Evolutionary conservation across 768 basidiomycete species (phyloP).

Genomic region (Pluteus cervinus): DNA sequence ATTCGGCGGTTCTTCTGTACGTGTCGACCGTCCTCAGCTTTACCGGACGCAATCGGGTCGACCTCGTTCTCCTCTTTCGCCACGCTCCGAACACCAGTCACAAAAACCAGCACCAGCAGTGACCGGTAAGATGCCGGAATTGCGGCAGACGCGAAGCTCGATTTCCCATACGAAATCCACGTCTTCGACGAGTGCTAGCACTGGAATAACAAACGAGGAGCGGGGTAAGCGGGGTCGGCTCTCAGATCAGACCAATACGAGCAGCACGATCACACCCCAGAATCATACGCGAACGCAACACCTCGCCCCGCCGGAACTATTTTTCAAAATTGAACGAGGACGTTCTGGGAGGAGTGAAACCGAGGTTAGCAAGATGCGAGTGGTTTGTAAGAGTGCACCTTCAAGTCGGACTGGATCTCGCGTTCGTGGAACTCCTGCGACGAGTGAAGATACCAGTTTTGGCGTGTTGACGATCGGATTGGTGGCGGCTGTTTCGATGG

Average conservation of each 20-base stretch:
- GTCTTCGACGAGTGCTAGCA: too few relatives aligned
- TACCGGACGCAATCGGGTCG: constrained; percentile 25
- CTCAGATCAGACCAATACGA: constrained; percentile 30
- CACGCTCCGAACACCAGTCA: constrained; percentile 5
- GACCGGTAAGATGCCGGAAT: constrained; percentile 14
- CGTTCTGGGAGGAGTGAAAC: constrained; percentile 28
- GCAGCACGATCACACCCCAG: constrained; percentile 7
- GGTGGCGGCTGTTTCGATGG: too few relatives aligned
- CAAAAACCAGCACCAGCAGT: constrained; percentile 1
- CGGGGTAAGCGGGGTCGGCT: constrained; percentile 24
- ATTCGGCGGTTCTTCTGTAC: constrained; percentile 51
- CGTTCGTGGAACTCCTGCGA: constrained; percentile 19
- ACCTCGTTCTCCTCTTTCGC: constrained; percentile 3
- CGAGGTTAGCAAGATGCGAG: constrained; percentile 45
- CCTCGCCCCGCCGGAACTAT: constrained; percentile 30
- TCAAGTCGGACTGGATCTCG: constrained; percentile 53
- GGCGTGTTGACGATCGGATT: too few relatives aligned
- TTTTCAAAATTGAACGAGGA: constrained; percentile 28
- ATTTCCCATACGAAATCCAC: constrained; percentile 31
- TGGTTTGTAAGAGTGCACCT: constrained; percentile 68
- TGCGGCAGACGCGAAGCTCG: constrained; percentile 33
- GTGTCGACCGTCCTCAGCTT: constrained; percentile 42
- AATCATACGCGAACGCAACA: constrained; percentile 9
- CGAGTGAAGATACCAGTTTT: constrained; percentile 10
- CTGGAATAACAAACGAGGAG: too few relatives aligned